phyloP scores from a whole-genome alignment of 2,329 filamentous ascomycete genomes.

The Alternaria gansuensis region DNA sequence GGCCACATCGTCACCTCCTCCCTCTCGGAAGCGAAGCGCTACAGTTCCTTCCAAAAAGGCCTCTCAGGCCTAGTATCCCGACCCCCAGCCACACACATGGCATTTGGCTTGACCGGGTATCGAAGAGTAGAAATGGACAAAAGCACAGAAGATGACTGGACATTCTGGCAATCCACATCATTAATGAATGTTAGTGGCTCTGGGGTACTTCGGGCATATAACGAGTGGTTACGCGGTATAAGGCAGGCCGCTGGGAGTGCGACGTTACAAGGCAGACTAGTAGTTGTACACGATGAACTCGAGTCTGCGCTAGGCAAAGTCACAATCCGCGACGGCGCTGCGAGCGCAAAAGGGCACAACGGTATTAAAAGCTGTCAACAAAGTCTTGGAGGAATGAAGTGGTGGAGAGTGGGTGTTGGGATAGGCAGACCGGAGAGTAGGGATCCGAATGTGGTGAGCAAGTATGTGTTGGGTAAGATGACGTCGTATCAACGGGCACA shows the following conservation, averaged over 20 bases:
- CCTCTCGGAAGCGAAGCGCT: constrained; percentile 37
- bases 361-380: constrained; percentile 55
- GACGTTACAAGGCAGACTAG: constrained; percentile 61
- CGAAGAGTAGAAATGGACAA: constrained; percentile 17
- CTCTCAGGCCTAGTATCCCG: constrained; percentile 44
- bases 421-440: constrained; percentile 83
- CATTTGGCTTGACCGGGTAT: constrained; percentile 56
- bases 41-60: constrained; percentile 42
- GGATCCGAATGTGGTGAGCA: constrained; percentile 71
- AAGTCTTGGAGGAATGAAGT: constrained; percentile 48
- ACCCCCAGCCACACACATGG: constrained; percentile 39
- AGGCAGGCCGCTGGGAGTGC: constrained; percentile 17
- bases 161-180: constrained; percentile 76
- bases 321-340: constrained; percentile 67
- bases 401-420: constrained; percentile 76
- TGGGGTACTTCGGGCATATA: constrained; percentile 73
- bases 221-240: constrained; percentile 54
- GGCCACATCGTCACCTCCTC: constrained; percentile 78
- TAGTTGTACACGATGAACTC: constrained; percentile 89
- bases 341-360: constrained; percentile 57
- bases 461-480: constrained; percentile 80
- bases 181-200: constrained; percentile 87
- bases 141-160: constrained; percentile 57
- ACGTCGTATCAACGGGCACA: constrained; percentile 50
- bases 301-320: constrained; percentile 76